phyloP scores from a whole-genome alignment of 495 filamentous ascomycete genomes.

The Ramalina peruviana region DNA sequence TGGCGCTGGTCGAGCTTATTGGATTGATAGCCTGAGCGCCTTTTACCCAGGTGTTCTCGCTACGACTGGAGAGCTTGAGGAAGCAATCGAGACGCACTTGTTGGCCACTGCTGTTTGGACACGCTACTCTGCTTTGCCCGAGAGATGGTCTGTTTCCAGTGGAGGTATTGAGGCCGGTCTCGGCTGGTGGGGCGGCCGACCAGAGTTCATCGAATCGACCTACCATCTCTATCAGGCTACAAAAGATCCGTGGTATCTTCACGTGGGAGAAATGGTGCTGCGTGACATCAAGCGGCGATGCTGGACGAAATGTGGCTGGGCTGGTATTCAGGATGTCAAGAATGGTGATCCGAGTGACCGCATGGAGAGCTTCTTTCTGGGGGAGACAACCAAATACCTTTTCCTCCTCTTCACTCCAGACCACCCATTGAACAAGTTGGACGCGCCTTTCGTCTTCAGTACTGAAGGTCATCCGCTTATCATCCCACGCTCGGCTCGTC shows the following conservation, averaged over 20 bases:
- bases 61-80: conserved; percentile 73
- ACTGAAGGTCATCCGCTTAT: conserved; percentile 93
- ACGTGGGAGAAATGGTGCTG: conserved; percentile 89
- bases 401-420: conserved; percentile 74
- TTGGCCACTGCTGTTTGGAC: conserved; percentile 90
- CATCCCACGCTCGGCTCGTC: conserved; percentile 40
- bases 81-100: conserved; percentile 77
- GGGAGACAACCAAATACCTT: conserved; percentile 91
- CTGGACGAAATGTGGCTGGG: conserved; percentile 90
- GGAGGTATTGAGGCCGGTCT: conserved; percentile 76
- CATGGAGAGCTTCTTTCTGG: conserved; percentile 98
- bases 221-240: conserved; percentile 89
- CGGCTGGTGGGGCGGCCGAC: conserved; percentile 86
- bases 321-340: conserved; percentile 83
- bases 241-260: conserved; percentile 90
- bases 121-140: conserved; percentile 79
- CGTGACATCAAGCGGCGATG: conserved; percentile 80
- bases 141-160: conserved; percentile 82
- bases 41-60: conserved; percentile 91
- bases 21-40: conserved; percentile 90
- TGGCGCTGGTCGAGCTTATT: conserved; percentile 66
- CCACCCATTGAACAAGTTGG: conserved; percentile 77
- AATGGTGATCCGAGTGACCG: conserved; percentile 82
- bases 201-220: conserved; percentile 91
- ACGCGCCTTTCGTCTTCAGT: conserved; percentile 81